Conservation (phyloP, 192 early-diverging fungal genomes). For the Coemansia sp. region DNA sequence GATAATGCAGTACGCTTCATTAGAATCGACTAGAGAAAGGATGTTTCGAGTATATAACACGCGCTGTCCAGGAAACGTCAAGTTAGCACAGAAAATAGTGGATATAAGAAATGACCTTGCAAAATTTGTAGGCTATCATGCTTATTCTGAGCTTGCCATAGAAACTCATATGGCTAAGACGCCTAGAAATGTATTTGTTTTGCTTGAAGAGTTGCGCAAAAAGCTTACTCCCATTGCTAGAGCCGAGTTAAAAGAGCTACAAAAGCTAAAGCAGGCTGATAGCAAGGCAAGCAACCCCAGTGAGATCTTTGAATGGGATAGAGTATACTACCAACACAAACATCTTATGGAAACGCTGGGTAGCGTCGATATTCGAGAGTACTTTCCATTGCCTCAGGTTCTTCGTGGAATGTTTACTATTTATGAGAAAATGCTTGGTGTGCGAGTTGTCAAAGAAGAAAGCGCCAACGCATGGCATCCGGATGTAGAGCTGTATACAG, state of each 20-base stretch:
- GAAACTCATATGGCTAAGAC: conserved; percentile 75
- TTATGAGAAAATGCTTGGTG: conserved; percentile 62
- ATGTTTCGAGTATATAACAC: conserved; percentile 33
- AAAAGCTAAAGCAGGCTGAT: conserved; percentile 58
- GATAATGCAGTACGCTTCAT: conserved; percentile 44
- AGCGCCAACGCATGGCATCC: conserved; percentile 63
- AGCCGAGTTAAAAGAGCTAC: conserved; percentile 56
- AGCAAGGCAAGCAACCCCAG: no score
- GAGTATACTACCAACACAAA: no score
- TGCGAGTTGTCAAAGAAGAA: conserved; percentile 60
- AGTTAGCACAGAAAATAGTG: conserved; percentile 54
- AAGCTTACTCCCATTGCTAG: conserved; percentile 53
- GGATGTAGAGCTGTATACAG: conserved; percentile 68
- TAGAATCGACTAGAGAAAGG: conserved; percentile 47
- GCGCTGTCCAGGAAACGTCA: conserved; percentile 56
- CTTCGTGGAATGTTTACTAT: conserved; percentile 62
- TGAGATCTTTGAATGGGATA: no score
- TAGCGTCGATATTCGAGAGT: conserved; percentile 37
- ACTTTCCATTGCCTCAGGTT: conserved; percentile 59
- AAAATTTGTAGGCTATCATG: conserved; percentile 60
- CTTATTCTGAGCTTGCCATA: conserved; percentile 61
- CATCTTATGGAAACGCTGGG: no score
- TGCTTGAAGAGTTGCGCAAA: conserved; percentile 56
- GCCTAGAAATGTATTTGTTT: conserved; percentile 56
- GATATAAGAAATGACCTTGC: conserved; percentile 43